A percentile compares a stretch with the other conserved stretches of the same genome.
Conservation (phyloP, 2,329 filamentous ascomycete species). For the Phialocephala subalpina region DNA sequence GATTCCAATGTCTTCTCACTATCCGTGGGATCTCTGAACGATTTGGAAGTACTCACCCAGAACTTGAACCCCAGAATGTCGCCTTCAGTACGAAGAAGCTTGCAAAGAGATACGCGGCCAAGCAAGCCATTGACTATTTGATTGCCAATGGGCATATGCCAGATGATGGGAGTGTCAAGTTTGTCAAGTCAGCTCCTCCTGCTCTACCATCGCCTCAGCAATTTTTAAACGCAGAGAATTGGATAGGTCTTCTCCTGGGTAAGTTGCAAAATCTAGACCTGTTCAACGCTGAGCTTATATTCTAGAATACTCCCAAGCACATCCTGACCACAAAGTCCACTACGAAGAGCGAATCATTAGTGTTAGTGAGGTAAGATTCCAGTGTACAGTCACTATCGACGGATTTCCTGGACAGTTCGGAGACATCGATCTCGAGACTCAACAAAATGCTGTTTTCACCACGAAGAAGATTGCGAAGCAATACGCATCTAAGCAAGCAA, state of each 20-base stretch:
- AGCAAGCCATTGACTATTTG: constrained; percentile 43
- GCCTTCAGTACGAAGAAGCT: constrained; percentile 41
- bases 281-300: background rate
- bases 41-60: background rate
- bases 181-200: constrained; percentile 28
- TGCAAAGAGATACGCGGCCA: constrained; percentile 43
- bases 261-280: background rate
- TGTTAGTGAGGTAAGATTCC: constrained; percentile 23
- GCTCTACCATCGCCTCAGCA: constrained; percentile 8
- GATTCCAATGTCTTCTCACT: background rate
- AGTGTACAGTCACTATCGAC: constrained; percentile 33
- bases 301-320: background rate
- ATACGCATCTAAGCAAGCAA: constrained; percentile 42
- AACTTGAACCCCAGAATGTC: constrained; percentile 2
- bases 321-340: background rate
- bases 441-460: constrained; percentile 28
- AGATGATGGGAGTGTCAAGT: constrained; percentile 34
- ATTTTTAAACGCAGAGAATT: background rate
- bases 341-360: background rate
- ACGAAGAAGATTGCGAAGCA: constrained; percentile 44
- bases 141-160: constrained; percentile 41
- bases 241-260: background rate
- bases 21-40: background rate
- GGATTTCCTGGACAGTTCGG: constrained; percentile 37
- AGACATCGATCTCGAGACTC: background rate